These are phyloP conservation scores for Xylaria arbuscula DNA, from an alignment of 2,329 filamentous ascomycete species.

Conservation along the genomic window DNA sequence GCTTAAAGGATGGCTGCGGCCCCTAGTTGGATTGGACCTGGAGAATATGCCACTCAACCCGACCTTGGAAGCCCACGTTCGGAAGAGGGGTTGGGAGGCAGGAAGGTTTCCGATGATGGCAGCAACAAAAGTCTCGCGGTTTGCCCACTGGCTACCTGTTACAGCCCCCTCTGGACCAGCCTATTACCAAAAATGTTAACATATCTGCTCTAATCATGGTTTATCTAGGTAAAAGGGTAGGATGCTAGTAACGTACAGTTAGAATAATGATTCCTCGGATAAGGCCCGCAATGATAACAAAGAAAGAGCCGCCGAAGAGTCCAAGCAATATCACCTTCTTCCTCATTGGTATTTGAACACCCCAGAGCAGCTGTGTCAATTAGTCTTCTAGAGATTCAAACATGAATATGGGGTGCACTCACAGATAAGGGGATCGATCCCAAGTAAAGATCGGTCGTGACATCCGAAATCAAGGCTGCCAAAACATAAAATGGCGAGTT, in stretches of 20 bases:
- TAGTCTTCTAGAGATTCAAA: not conserved
- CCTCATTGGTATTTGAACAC: conserved; percentile 54
- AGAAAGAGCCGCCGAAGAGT: conserved; percentile 61
- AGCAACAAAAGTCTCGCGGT: conserved; percentile 53
- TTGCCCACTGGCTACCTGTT: conserved; percentile 49
- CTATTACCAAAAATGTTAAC: conserved; percentile 7
- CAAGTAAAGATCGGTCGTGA: conserved; percentile 59
- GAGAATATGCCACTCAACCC: conserved; percentile 39
- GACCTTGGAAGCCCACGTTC: conserved; percentile 32
- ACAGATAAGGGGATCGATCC: conserved; percentile 60
- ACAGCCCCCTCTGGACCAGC: conserved; percentile 34
- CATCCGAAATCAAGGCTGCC: conserved; percentile 56
- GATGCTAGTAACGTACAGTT: conserved; percentile 39
- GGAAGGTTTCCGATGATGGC: conserved; percentile 53
- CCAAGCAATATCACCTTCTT: conserved; percentile 57
- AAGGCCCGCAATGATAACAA: conserved; percentile 61
- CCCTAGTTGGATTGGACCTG: conserved; percentile 16
- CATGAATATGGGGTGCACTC: conserved; percentile 22
- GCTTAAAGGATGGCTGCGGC: conserved; percentile 22
- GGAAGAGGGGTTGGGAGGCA: conserved; percentile 42
- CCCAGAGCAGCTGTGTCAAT: conserved; percentile 55
- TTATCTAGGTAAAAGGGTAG: not conserved
- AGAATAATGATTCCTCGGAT: conserved; percentile 60
- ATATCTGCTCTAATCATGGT: too few species aligned
- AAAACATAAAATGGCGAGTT: conserved; percentile 57